A percentile compares a stretch with the other conserved stretches of the same genome.
These are phyloP conservation scores for Cornus suecica DNA, from an alignment of 148 eudicot genomes.

Conservation along the genomic window DNA sequence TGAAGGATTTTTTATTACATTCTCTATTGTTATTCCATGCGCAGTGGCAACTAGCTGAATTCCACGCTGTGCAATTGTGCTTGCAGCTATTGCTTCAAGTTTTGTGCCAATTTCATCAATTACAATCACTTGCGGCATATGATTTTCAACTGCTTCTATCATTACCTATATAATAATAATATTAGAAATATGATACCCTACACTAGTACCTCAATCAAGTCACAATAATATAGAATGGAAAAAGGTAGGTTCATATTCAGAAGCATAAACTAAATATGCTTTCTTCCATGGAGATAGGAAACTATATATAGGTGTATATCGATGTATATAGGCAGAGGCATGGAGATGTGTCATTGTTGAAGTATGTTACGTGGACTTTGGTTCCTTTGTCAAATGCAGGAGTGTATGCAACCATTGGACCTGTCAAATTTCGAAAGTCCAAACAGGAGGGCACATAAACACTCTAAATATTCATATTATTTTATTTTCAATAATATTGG, in stretches of 20 bases:
- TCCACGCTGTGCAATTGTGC: conserved; percentile 97
- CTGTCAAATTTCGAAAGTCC: too few species aligned
- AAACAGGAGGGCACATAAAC: too few species aligned
- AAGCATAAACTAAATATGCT: not conserved
- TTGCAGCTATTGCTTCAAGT: conserved; percentile 97
- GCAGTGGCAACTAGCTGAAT: conserved; percentile 99
- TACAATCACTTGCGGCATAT: conserved; percentile 97
- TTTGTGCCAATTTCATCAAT: conserved; percentile 98
- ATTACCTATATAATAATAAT: conserved; percentile 52
- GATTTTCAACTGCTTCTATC: conserved; percentile 98
- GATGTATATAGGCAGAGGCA: too few species aligned
- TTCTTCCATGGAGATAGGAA: not conserved
- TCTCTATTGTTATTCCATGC: conserved; percentile 94
- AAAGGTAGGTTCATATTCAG: not conserved
- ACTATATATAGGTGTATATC: too few species aligned
- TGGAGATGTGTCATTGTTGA: too few species aligned
- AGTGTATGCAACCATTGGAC: not conserved
- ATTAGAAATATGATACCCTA: conserved; percentile 1
- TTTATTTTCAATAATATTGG: too few species aligned
- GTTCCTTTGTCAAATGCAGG: not conserved
- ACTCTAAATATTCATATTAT: too few species aligned
- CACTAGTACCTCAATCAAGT: not conserved
- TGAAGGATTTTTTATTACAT: conserved; percentile 87
- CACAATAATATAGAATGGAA: not conserved
- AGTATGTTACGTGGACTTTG: not conserved